Evolutionary conservation across 495 filamentous ascomycete species (phyloP).

Genomic region (Aspergillus wentii): DNA sequence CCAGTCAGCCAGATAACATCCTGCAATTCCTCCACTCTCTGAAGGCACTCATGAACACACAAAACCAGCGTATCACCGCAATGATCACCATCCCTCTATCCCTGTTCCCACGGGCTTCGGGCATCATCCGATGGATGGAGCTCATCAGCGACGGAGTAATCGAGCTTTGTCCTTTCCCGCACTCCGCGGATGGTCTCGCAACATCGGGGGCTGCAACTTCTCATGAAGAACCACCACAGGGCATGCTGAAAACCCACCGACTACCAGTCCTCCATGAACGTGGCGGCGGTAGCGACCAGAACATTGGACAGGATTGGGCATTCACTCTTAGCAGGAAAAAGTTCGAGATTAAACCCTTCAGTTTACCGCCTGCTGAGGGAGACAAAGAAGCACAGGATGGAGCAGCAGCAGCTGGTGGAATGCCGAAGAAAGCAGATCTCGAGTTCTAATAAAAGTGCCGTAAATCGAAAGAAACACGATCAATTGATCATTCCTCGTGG

Average conservation of each 20-base stretch:
- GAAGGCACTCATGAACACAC: conserved; percentile 64
- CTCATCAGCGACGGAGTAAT: conserved; percentile 79
- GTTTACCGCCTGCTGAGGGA: conserved; percentile 81
- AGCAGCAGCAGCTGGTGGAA: conserved; percentile 34
- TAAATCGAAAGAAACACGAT: conserved; percentile 1
- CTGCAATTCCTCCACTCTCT: conserved; percentile 82
- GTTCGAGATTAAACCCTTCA: conserved; percentile 84
- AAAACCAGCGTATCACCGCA: conserved; percentile 61
- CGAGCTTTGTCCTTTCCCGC: conserved; percentile 81
- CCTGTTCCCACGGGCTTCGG: conserved; percentile 72
- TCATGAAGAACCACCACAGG: conserved; percentile 74
- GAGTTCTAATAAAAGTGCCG: conserved; percentile 53
- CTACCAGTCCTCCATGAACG: conserved; percentile 84
- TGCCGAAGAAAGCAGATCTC: conserved; percentile 61
- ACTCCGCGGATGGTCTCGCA: conserved; percentile 53
- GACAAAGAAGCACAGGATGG: conserved; percentile 66
- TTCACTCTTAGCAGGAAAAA: conserved; percentile 82
- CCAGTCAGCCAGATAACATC: conserved; percentile 62
- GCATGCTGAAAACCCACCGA: conserved; percentile 75
- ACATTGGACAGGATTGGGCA: conserved; percentile 76
- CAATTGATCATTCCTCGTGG: conserved; percentile 31
- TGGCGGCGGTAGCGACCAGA: conserved; percentile 68
- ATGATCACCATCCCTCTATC: conserved; percentile 76
- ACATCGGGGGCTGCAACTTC: conserved; percentile 46
- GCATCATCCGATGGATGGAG: conserved; percentile 84